phyloP scores from a whole-genome alignment of 2,329 filamentous ascomycete species.

The Fusarium irregulare region DNA sequence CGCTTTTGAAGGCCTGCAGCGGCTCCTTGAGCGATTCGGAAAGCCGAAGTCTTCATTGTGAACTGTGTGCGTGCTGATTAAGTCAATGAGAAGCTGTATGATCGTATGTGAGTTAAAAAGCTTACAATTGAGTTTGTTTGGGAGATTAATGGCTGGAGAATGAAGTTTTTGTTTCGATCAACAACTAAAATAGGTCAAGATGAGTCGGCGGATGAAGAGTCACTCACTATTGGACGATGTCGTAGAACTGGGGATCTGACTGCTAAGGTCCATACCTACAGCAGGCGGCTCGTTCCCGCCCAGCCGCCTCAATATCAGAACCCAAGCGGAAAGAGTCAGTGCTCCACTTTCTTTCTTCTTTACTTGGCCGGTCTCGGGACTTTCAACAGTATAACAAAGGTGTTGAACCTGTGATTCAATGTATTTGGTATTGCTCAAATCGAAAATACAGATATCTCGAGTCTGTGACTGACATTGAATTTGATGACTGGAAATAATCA shows the following conservation, averaged over 20 bases:
- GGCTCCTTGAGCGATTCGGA: conserved; percentile 51
- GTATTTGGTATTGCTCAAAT: background rate
- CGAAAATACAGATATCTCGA: background rate
- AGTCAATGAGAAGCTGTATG: background rate
- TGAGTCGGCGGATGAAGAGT: conserved; percentile 34
- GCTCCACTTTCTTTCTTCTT: conserved; percentile 12
- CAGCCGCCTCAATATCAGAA: conserved; percentile 11
- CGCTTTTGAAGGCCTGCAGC: conserved; percentile 55
- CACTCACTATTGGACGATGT: conserved; percentile 32
- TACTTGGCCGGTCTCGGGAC: conserved; percentile 22
- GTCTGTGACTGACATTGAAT: background rate
- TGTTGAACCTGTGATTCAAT: background rate
- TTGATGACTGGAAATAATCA: too few relatives aligned
- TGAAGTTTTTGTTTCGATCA: conserved; percentile 22
- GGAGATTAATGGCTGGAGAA: conserved; percentile 10
- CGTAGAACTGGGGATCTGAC: conserved; percentile 1
- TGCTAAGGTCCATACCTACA: background rate
- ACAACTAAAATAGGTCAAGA: conserved; percentile 24
- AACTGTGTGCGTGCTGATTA: background rate
- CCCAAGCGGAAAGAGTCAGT: background rate
- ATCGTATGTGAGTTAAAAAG: background rate
- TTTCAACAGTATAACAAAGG: background rate
- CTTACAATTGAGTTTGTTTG: conserved; percentile 11
- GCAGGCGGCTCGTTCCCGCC: background rate
- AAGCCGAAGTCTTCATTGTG: conserved; percentile 51